Evolutionary conservation across 805 yeast species (phyloP).

Genomic region (Starmerella stigmatis): DNA sequence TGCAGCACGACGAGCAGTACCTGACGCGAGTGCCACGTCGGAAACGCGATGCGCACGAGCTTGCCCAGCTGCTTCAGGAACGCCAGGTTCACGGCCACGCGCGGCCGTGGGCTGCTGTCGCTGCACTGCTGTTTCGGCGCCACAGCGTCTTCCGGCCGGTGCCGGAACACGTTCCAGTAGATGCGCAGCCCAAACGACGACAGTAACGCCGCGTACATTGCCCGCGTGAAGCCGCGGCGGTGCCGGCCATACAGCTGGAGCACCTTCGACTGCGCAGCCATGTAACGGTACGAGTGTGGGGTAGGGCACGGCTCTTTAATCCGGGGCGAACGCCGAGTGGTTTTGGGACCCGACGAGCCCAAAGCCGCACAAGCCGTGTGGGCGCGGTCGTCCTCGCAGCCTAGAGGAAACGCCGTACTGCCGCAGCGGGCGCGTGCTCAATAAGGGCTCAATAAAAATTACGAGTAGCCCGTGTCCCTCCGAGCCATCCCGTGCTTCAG

Average conservation of each 20-base stretch:
- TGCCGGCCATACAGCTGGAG: constrained; percentile 12
- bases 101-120: constrained; percentile 5
- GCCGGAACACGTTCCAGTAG: constrained; percentile 6
- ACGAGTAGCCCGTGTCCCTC: no score
- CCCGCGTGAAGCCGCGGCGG: constrained; percentile 21
- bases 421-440: no score
- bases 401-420: no score
- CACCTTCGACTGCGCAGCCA: constrained; percentile 6
- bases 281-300: not conserved
- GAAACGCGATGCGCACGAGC: constrained; percentile 30
- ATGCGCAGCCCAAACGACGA: constrained; percentile 16
- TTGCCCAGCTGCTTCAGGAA: constrained; percentile 27
- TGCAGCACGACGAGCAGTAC: constrained; percentile 40
- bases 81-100: constrained; percentile 29
- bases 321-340: not conserved
- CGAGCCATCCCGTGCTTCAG: no score
- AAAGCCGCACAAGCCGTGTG: no score
- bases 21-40: constrained; percentile 28
- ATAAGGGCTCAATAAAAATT: no score
- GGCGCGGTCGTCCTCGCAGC: no score
- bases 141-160: not conserved
- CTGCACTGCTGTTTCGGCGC: not conserved
- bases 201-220: constrained; percentile 17
- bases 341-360: no score
- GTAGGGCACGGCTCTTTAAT: constrained; percentile 3